A percentile compares a stretch with the other conserved stretches of the same genome.
Conservation (phyloP, 306 rosid species). For the Gastrolobium villosum region DNA sequence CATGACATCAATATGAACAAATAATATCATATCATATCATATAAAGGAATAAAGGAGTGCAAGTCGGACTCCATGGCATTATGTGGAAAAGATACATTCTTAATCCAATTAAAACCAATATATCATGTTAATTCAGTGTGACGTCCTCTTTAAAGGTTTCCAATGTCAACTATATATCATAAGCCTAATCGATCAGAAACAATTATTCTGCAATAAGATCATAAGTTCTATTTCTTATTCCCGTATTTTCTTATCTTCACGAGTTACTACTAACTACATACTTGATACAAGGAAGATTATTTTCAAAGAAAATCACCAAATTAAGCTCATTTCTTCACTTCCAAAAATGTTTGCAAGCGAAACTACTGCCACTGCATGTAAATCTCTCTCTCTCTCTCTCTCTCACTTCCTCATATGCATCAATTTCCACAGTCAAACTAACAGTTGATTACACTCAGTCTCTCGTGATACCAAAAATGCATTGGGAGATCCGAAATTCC, state of each 20-base stretch:
- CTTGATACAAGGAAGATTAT: not conserved
- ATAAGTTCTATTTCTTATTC: not conserved
- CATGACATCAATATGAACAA: constrained; percentile 7
- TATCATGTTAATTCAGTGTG: not conserved
- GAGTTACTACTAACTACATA: not conserved
- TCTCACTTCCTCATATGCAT: not conserved
- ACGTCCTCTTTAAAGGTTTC: constrained; percentile 3
- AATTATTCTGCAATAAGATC: constrained; percentile 10
- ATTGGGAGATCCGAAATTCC: not conserved
- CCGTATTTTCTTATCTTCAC: not conserved
- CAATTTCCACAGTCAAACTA: not conserved
- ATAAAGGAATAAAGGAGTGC: constrained; percentile 12
- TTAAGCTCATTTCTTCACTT: constrained; percentile 3
- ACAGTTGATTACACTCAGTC: not conserved
- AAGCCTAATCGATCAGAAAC: not conserved
- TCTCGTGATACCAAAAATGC: not conserved
- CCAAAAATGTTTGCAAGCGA: not conserved
- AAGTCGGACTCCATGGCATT: constrained; percentile 6
- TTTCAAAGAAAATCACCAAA: constrained; percentile 7
- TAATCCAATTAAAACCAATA: constrained; percentile 11
- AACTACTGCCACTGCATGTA: not conserved
- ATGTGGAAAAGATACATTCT: not conserved
- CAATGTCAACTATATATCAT: not conserved
- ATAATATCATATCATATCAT: not conserved
- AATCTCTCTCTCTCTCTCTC: not conserved